A percentile compares a stretch with the other conserved stretches of the same genome.
These are phyloP conservation scores for Populus hybrid DNA, from an alignment of 441 rosid species.

Conservation along the genomic window DNA sequence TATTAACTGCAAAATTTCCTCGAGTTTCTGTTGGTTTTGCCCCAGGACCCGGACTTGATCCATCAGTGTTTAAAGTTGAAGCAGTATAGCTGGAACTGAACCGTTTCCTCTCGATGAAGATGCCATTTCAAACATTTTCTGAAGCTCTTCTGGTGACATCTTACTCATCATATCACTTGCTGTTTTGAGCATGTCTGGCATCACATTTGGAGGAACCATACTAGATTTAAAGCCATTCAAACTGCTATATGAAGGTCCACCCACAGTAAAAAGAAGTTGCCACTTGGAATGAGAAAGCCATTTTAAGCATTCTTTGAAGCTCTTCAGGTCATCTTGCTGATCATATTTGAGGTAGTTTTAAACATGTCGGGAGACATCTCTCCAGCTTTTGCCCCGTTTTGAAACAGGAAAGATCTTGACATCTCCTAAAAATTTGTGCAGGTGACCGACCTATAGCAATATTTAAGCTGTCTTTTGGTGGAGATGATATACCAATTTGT, in stretches of 20 bases:
- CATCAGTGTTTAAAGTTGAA: constrained; percentile 26
- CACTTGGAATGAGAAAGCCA: constrained; percentile 76
- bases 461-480: no score
- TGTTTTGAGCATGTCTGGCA: constrained; percentile 77
- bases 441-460: no score
- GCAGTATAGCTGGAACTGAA: constrained; percentile 36
- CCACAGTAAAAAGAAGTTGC: constrained; percentile 36
- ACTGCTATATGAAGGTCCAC: constrained; percentile 28
- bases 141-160: constrained; percentile 83
- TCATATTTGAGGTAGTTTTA: constrained; percentile 73
- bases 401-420: no score
- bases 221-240: constrained; percentile 43
- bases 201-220: constrained; percentile 51
- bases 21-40: constrained; percentile 28
- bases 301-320: constrained; percentile 72
- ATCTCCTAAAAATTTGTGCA: no score
- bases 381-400: constrained; percentile 64
- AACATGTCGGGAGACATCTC: constrained; percentile 83
- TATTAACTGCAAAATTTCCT: constrained; percentile 31
- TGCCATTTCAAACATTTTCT: constrained; percentile 19
- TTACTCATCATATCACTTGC: constrained; percentile 78
- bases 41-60: constrained; percentile 26
- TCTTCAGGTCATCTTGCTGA: constrained; percentile 83
- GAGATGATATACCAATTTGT: no score
- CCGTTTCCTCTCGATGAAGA: constrained; percentile 55